phyloP scores from a whole-genome alignment of 2,329 filamentous ascomycete genomes.

The Cadophora sp. region DNA sequence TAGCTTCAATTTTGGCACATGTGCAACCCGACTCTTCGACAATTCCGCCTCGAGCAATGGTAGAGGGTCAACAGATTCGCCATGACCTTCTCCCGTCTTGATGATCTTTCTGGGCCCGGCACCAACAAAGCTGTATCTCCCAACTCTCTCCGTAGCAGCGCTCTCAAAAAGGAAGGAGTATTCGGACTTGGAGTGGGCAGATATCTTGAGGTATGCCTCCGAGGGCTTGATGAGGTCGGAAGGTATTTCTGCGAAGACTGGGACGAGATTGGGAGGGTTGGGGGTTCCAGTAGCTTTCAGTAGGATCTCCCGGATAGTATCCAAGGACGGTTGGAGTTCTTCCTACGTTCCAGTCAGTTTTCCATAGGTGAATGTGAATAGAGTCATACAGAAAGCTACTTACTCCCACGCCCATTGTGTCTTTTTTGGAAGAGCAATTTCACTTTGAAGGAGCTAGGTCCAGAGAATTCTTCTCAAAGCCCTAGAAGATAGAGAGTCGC shows the following conservation, averaged over 20 bases:
- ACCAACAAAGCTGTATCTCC: conserved; percentile 94
- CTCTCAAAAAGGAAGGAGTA: conserved; percentile 96
- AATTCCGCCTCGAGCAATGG: conserved; percentile 84
- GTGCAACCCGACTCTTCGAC: conserved; percentile 77
- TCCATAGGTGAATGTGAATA: conserved; percentile 11
- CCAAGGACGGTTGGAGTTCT: conserved; percentile 65
- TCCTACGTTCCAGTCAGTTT: conserved; percentile 48
- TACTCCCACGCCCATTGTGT: conserved; percentile 41
- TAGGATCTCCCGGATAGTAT: conserved; percentile 64
- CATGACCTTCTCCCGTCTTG: conserved; percentile 87
- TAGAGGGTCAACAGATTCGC: conserved; percentile 82
- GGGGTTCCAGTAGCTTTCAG: conserved; percentile 55
- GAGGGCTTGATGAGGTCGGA: conserved; percentile 94
- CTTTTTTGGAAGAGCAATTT: conserved; percentile 6
- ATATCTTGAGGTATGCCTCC: conserved; percentile 92
- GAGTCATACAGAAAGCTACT: conserved; percentile 35
- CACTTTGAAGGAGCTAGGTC: not conserved
- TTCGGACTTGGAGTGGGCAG: conserved; percentile 74
- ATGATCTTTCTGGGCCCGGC: conserved; percentile 81
- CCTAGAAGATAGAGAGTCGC: too few relatives aligned
- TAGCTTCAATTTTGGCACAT: conserved; percentile 81
- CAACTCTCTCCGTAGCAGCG: conserved; percentile 91
- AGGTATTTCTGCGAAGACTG: conserved; percentile 82
- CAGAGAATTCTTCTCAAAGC: too few relatives aligned
- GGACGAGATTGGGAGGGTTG: conserved; percentile 76